Evolutionary conservation across 768 basidiomycete genomes (phyloP).

Genomic region (Sarcomyxa edulis): DNA sequence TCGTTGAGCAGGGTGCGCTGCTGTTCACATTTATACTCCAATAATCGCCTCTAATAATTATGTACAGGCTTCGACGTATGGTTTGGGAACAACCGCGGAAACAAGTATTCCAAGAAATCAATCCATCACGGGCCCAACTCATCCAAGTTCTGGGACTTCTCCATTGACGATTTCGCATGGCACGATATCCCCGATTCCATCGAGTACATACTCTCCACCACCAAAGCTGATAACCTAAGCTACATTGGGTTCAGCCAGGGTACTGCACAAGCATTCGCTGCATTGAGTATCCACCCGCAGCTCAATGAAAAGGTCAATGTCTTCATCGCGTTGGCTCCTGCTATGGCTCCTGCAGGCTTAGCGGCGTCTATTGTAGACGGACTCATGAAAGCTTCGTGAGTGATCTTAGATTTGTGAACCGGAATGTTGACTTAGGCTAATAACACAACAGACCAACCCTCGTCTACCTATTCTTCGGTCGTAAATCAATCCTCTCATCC

Average conservation of each 20-base stretch:
- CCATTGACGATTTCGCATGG: slow-evolving; percentile 84
- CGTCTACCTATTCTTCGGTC: slow-evolving; percentile 80
- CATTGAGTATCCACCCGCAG: slow-evolving; percentile 73
- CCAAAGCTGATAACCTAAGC: slow-evolving; percentile 59
- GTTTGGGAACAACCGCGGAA: slow-evolving; percentile 80
- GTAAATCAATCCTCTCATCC: slow-evolving; percentile 78
- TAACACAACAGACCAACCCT: too few relatives aligned
- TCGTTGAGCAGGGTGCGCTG: slow-evolving; percentile 48
- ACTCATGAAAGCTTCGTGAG: slow-evolving; percentile 81
- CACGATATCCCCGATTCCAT: slow-evolving; percentile 88
- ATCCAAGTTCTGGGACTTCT: slow-evolving; percentile 64
- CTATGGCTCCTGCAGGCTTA: slow-evolving; percentile 75
- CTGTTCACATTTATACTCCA: too few relatives aligned
- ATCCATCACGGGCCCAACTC: slow-evolving; percentile 65
- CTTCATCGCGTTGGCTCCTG: slow-evolving; percentile 79
- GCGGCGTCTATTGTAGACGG: slow-evolving; percentile 76
- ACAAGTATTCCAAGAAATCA: slow-evolving; percentile 86
- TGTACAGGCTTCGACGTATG: slow-evolving; percentile 72
- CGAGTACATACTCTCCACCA: slow-evolving; percentile 66
- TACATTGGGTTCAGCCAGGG: slow-evolving; percentile 88
- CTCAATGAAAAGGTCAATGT: slow-evolving; percentile 78
- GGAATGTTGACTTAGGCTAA: too few relatives aligned
- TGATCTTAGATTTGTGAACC: too few relatives aligned
- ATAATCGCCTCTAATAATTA: neutral
- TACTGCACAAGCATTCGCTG: slow-evolving; percentile 76